Conservation (phyloP, 768 basidiomycete species). For the Cystobasidium ongulense region DNA sequence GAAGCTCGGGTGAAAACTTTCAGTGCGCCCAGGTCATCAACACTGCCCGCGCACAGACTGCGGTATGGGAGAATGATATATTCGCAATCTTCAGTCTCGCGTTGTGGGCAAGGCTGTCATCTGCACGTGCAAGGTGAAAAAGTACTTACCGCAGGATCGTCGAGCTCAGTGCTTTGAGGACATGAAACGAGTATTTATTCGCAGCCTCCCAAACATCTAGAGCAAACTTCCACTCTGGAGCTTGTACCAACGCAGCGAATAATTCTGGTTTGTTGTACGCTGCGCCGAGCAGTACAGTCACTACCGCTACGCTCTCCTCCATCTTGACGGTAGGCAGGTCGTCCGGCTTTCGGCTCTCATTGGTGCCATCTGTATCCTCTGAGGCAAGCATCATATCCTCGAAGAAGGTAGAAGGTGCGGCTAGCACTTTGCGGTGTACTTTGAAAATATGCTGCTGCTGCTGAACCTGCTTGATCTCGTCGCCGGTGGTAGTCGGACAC, state of each 20-base stretch:
- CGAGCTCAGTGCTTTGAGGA: background rate
- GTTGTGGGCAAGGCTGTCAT: too few species aligned
- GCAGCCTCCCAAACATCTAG: background rate
- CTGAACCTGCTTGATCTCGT: too few species aligned
- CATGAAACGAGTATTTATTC: background rate
- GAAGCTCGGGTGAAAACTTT: background rate
- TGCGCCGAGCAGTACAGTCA: background rate
- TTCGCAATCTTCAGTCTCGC: too few species aligned
- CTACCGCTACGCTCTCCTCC: background rate
- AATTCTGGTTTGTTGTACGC: background rate
- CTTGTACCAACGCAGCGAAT: background rate
- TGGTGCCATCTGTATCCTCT: background rate
- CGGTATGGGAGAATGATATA: too few species aligned
- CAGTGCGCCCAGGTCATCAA: background rate
- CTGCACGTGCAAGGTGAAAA: too few species aligned
- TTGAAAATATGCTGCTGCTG: background rate
- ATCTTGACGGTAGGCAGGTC: background rate
- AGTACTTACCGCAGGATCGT: background rate
- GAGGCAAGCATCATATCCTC: background rate
- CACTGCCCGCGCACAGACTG: too few species aligned
- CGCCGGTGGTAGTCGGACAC: background rate
- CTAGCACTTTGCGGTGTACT: background rate
- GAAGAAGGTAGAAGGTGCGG: background rate
- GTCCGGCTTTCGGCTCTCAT: background rate
- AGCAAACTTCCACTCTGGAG: background rate